Percentiles rank a stretch among this genome's conserved stretches.
phyloP scores from a whole-genome alignment of 768 basidiomycete species.

The Suillus bovinus region DNA sequence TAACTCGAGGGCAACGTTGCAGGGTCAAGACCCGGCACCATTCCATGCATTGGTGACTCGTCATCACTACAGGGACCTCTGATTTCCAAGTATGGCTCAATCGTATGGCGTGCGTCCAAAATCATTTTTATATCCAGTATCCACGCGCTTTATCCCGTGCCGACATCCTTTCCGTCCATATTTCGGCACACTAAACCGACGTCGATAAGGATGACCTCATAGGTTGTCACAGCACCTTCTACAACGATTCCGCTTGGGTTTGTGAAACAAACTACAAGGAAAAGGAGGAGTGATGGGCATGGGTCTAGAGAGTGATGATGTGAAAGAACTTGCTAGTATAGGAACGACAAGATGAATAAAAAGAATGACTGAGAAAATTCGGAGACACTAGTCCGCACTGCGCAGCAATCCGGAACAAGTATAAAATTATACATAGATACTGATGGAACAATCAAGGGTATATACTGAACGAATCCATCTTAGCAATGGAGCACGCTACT shows the following conservation, averaged over 20 bases:
- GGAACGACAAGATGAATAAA: slow-evolving; percentile 20
- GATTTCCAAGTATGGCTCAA: no score
- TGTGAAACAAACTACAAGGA: slow-evolving; percentile 44
- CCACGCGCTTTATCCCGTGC: slow-evolving; percentile 55
- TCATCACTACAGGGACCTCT: slow-evolving; percentile 22
- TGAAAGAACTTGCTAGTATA: slow-evolving; percentile 54
- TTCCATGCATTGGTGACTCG: slow-evolving; percentile 42
- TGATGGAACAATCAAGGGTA: neutral
- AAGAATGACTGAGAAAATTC: slow-evolving; percentile 19
- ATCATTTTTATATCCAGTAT: slow-evolving; percentile 36
- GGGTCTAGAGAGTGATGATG: slow-evolving; percentile 53
- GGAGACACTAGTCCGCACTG: neutral
- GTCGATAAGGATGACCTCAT: slow-evolving; percentile 38
- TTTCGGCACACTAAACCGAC: slow-evolving; percentile 28
- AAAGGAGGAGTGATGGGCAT: slow-evolving; percentile 31
- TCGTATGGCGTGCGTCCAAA: slow-evolving; percentile 8
- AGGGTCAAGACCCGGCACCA: slow-evolving; percentile 31
- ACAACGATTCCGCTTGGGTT: slow-evolving; percentile 45
- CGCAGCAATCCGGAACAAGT: neutral
- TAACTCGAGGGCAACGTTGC: slow-evolving; percentile 66
- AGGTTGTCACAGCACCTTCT: slow-evolving; percentile 43
- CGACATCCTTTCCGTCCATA: slow-evolving; percentile 57
- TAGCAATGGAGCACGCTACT: neutral
- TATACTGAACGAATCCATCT: neutral
- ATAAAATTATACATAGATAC: neutral